Evolutionary conservation across 1,139 yeast genomes (phyloP).

Genomic region (Nakaseomyces sp.): DNA sequence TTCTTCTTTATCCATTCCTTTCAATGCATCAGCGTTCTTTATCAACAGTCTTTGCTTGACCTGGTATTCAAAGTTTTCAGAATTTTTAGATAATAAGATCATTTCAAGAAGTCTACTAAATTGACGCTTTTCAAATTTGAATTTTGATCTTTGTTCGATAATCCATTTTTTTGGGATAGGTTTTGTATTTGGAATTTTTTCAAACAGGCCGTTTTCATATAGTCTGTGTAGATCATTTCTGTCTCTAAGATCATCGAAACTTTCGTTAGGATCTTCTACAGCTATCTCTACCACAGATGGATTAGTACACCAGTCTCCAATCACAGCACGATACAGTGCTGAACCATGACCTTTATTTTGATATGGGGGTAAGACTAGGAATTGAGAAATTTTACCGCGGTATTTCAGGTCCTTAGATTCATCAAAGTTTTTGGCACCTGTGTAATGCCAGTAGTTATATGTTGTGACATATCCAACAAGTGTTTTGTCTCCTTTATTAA

Average conservation of each 20-base stretch:
- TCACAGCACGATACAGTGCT: slow-evolving; percentile 48
- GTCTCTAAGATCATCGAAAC: slow-evolving; percentile 86
- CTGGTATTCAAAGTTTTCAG: slow-evolving; percentile 38
- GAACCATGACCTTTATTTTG: slow-evolving; percentile 69
- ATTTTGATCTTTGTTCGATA: slow-evolving; percentile 28
- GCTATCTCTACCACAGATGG: slow-evolving; percentile 59
- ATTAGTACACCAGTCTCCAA: slow-evolving; percentile 48
- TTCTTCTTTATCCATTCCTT: slow-evolving; percentile 53
- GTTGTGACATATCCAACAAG: slow-evolving; percentile 78
- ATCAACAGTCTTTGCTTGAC: slow-evolving; percentile 66
- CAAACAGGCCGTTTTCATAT: slow-evolving; percentile 29
- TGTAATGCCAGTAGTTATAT: slow-evolving; percentile 76
- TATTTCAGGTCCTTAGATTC: slow-evolving; percentile 30
- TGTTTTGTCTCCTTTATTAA: slow-evolving; percentile 25
- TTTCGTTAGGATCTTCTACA: slow-evolving; percentile 92
- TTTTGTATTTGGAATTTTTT: slow-evolving; percentile 14
- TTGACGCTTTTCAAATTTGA: slow-evolving; percentile 72
- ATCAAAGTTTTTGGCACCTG: slow-evolving; percentile 52
- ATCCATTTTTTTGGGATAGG: slow-evolving; percentile 36
- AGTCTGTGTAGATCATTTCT: slow-evolving; percentile 63
- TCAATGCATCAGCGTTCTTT: slow-evolving; percentile 71
- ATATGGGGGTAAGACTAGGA: slow-evolving; percentile 71
- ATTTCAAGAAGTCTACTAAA: slow-evolving; percentile 71
- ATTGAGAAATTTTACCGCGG: slow-evolving; percentile 81
- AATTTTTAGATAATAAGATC: slow-evolving; percentile 44